Base-by-base conservation (phyloP, 192 early-diverging fungal genomes). In the Entophlyctis luteolus region DNA sequence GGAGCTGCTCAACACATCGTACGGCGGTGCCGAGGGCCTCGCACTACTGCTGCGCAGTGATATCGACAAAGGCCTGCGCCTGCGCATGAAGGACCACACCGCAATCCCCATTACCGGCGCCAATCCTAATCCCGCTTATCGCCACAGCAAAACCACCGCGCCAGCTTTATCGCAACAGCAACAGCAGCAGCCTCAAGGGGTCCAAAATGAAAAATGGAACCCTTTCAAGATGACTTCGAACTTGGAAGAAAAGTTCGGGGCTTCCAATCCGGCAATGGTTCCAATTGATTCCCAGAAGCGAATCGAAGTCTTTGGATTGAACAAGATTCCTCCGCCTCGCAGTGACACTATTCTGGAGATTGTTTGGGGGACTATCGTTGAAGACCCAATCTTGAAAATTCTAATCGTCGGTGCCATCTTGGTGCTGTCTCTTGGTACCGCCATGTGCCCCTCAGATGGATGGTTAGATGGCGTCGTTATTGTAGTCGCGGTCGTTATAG, bases 311-410 rank as follows among this genome's bases (percentile, higher is more conserved):
- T 84, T 80, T 74, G 81, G 81, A 5, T 53, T 55, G 29, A 86
- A 84, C 62, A 59, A 82, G 18, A 80, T 82, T 35, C 84, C 84
- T 10, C 84, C 84, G 6, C 84, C 84, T 3, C 75, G 62, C 2
- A 78, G 75, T 12, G 75, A 78, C 16, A 82, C 81, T 0, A 81
- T 86, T 37, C 56, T 86, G 22, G 72, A 81, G 55, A 78, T 86
- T 23, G 68, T 86, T 16, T 76, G 67, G 74, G 81, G 72, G 5
- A 80, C 75, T 32, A 79, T 86, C 55, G 76, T 76, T 31, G 84
- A 86, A 10, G 84, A 86, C 58, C 81, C 81, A 1, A 86, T 86
- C 68, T 67, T 86, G 49, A 82, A 84, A 55, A 72, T 86, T 32
- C 63, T 86, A 22, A 74, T 86, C 55, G 71, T 84, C 2, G 80